Base-by-base conservation (phyloP, 2,329 filamentous ascomycete genomes). In the Phialocephala subalpina region DNA sequence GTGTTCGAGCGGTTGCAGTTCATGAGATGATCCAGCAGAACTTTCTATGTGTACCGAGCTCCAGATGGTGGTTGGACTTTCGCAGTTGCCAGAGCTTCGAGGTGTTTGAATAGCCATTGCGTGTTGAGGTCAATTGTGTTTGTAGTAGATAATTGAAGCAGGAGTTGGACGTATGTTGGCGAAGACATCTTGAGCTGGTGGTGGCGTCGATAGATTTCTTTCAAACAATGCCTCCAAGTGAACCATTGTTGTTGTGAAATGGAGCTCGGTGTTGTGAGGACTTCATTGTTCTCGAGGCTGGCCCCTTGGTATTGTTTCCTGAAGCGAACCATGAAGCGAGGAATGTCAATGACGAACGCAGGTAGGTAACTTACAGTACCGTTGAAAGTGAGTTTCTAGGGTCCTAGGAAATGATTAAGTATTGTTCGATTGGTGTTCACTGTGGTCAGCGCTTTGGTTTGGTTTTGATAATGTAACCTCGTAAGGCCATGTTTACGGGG, bases 1-100 rank as follows among this genome's bases (percentile, higher is more conserved):
- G 20, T 27, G 45, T 56, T 38, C 33, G 12, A 38, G 2, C 22
- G 35, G 45, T 56, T 38, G 63, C 12, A 67, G 53, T 29, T 65
- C 62, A 22, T 58, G 59, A 11, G 56, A n/a, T 5, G 58, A 65
- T 2, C 38, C 57, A 29, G 29, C 20, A n/a, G 49, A 22, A 9
- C 20, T 59, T 36, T 58, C 58, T 4, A 40, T 38, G 18, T 14
- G 33, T 3, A 58, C 18, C 5, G 53, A 53, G 20, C 20, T 62
- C 12, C 27, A 18, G 4, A 29, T 27, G 20, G 27, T 53, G 3
- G 62, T 20, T 11, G 58, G 58, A 33, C 20, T 62, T 12, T 64
- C 57, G 36, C 62, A 65, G 33, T 60, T 65, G 35, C 36, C 49
- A 27, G 47, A 64, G 40, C 45, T 63, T 60, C 47, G 58, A 40